phyloP scores from a whole-genome alignment of 805 yeast species.

The Starmerella vaccinii region DNA sequence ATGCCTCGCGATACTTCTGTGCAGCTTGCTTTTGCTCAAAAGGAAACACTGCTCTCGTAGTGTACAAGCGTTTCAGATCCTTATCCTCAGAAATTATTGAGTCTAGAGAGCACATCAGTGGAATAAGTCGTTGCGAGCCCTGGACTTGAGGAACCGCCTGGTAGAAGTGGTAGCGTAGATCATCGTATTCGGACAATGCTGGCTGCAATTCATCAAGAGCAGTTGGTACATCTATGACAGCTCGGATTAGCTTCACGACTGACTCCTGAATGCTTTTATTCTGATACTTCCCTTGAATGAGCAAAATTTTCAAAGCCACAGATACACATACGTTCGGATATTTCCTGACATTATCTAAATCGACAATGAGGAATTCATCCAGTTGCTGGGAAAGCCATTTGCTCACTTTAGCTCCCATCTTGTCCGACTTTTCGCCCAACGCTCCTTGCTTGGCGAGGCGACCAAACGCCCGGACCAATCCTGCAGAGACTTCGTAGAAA shows the following conservation, averaged over 20 bases:
- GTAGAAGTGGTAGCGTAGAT: slow-evolving; percentile 44
- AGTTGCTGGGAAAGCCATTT: slow-evolving; percentile 29
- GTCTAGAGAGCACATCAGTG: slow-evolving; percentile 14
- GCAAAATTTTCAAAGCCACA: slow-evolving; percentile 43
- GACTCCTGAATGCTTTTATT: slow-evolving; percentile 48
- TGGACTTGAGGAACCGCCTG: neutral
- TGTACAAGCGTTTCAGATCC: slow-evolving; percentile 10
- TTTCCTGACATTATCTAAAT: neutral
- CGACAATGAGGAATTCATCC: slow-evolving; percentile 10
- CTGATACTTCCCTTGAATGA: slow-evolving; percentile 39
- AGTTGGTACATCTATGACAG: slow-evolving; percentile 35
- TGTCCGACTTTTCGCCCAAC: slow-evolving; percentile 42
- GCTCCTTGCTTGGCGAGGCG: slow-evolving; percentile 37
- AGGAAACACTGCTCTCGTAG: slow-evolving; percentile 1
- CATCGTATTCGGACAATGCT: slow-evolving; percentile 45
- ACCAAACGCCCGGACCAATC: slow-evolving; percentile 42
- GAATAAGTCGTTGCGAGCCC: slow-evolving; percentile 8
- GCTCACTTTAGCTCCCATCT: slow-evolving; percentile 45
- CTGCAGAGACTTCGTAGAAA: slow-evolving; percentile 26
- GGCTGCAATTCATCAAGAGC: slow-evolving; percentile 8
- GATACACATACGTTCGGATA: slow-evolving; percentile 32
- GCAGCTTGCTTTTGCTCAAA: slow-evolving; percentile 14
- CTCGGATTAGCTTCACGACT: slow-evolving; percentile 34
- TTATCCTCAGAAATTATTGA: slow-evolving; percentile 11
- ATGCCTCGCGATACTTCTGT: slow-evolving; percentile 31